Conservation (phyloP, 164 flowering plant species). For the Umbilicus rupestris region DNA sequence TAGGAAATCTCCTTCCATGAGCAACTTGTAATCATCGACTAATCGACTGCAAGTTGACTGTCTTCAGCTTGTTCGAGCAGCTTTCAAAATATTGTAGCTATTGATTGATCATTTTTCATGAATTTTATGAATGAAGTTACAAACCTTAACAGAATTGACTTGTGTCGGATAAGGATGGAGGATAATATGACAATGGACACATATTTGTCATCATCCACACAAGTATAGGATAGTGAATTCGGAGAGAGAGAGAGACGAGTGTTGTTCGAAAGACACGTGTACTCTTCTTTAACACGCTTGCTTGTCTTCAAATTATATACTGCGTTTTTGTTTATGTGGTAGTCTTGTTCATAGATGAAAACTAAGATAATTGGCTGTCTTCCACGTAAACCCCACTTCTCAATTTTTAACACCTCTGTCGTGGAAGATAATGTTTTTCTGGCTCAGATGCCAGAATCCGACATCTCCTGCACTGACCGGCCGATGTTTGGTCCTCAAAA, state of each 20-base stretch:
- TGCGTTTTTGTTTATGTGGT: not conserved
- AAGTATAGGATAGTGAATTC: not conserved
- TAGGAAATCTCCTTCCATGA: too few relatives aligned
- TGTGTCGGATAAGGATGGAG: not conserved
- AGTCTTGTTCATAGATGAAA: not conserved
- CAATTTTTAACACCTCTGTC: not conserved
- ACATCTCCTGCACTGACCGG: not conserved
- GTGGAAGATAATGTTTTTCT: not conserved
- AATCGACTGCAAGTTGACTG: too few relatives aligned
- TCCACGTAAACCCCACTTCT: not conserved
- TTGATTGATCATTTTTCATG: too few relatives aligned
- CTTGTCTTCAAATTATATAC: not conserved
- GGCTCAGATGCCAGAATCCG: not conserved
- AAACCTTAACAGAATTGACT: too few relatives aligned
- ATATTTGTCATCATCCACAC: not conserved
- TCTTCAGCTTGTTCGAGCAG: too few relatives aligned
- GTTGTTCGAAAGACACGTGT: not conserved
- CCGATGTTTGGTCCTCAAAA: not conserved
- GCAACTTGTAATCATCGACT: too few relatives aligned
- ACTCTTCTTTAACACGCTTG: not conserved
- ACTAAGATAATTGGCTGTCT: not conserved
- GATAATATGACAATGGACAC: constrained; percentile 54
- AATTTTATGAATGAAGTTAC: too few relatives aligned
- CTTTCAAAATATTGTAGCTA: too few relatives aligned
- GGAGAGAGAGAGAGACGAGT: too few relatives aligned